These are phyloP conservation scores for Elaeis oleifera DNA, from an alignment of 202 grass and related monocot species.

Conservation along the genomic window DNA sequence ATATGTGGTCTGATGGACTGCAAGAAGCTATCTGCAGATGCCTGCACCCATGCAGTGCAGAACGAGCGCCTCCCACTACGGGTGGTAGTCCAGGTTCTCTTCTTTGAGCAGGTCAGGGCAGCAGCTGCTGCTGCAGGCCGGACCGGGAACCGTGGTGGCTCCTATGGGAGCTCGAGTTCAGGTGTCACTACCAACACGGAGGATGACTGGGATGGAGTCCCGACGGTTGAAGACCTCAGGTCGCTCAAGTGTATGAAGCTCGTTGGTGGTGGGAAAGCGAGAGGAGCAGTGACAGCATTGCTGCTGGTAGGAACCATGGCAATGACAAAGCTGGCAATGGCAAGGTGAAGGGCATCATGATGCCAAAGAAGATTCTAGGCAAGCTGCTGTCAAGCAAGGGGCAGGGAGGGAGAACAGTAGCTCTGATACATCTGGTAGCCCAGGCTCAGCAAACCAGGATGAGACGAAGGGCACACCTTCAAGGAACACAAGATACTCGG, in stretches of 20 bases:
- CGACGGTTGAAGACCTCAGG: slow-evolving; percentile 43
- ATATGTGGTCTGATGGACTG: slow-evolving; percentile 77
- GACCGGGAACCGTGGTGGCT: slow-evolving; percentile 59
- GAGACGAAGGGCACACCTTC: slow-evolving; percentile 53
- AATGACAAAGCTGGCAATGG: slow-evolving; percentile 1
- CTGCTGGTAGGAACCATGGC: not conserved
- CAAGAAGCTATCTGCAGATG: slow-evolving; percentile 70
- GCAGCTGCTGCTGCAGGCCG: slow-evolving; percentile 46
- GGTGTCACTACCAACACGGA: slow-evolving; percentile 83
- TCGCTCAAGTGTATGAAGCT: slow-evolving; percentile 41
- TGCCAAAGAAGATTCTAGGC: slow-evolving; percentile 50
- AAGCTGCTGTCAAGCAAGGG: slow-evolving; percentile 51
- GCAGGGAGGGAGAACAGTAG: slow-evolving; percentile 43
- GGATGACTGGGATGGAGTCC: slow-evolving; percentile 63
- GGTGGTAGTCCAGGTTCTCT: slow-evolving; percentile 78
- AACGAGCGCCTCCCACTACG: slow-evolving; percentile 87
- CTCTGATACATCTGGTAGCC: slow-evolving; percentile 66
- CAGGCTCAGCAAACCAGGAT: slow-evolving; percentile 27
- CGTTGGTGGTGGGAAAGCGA: not conserved
- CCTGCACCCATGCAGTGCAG: slow-evolving; percentile 73
- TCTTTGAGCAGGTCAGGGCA: slow-evolving; percentile 70
- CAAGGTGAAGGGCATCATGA: slow-evolving; percentile 36
- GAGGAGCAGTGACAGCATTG: slow-evolving; percentile 30
- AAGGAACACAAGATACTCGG: slow-evolving; percentile 39
- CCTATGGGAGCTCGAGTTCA: slow-evolving; percentile 94